A percentile compares a stretch with the other conserved stretches of the same genome.
These are phyloP conservation scores for Microsporum ferrugineum DNA, from an alignment of 2,329 filamentous ascomycete genomes.

Conservation along the genomic window DNA sequence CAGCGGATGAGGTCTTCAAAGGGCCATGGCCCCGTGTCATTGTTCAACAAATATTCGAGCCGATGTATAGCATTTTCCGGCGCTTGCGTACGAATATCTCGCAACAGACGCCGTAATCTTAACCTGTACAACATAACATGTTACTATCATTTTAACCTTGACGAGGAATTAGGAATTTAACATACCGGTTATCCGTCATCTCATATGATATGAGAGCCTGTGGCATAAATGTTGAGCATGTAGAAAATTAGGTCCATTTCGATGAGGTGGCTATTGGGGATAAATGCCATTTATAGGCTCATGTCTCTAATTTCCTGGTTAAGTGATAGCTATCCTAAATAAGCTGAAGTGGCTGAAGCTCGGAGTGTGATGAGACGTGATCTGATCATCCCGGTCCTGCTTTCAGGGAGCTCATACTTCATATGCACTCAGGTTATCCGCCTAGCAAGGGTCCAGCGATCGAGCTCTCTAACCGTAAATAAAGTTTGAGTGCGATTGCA, in stretches of 20 bases:
- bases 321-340: not conserved
- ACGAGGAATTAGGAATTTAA: not conserved
- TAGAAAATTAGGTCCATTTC: not conserved
- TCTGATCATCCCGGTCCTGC: not conserved
- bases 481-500: not conserved
- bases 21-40: not conserved
- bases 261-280: not conserved
- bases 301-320: not conserved
- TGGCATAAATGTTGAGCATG: not conserved
- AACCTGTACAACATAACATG: not conserved
- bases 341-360: not conserved
- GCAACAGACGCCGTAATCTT: not conserved
- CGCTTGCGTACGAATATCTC: not conserved
- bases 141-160: not conserved
- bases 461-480: not conserved
- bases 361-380: not conserved
- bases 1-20: not conserved
- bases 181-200: not conserved
- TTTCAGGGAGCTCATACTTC: not conserved
- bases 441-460: not conserved
- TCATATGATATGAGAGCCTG: not conserved
- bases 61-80: not conserved
- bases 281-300: not conserved
- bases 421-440: not conserved
- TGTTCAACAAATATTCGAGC: not conserved